These are phyloP conservation scores for Linnemannia elongata DNA, from an alignment of 192 early-diverging fungal species.

Conservation along the genomic window DNA sequence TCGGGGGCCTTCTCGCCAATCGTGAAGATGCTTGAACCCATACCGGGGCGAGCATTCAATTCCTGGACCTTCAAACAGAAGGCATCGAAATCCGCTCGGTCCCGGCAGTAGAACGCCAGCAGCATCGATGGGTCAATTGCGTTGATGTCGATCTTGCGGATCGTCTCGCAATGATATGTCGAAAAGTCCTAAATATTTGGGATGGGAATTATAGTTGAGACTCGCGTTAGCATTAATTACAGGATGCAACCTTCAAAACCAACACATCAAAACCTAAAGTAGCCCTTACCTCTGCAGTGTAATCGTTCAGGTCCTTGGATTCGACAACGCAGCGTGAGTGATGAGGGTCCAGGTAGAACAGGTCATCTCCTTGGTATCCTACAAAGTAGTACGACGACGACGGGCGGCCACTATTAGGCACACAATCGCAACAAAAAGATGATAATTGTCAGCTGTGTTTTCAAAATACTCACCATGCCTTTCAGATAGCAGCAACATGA, in stretches of 20 bases:
- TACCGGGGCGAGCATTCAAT: conserved; percentile 55
- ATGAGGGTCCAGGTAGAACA: conserved; percentile 96
- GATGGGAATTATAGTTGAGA: not conserved
- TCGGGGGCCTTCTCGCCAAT: conserved; percentile 75
- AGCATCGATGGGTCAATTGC: conserved; percentile 95
- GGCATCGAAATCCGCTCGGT: conserved; percentile 69
- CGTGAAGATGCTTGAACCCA: conserved; percentile 68
- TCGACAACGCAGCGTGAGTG: conserved; percentile 78
- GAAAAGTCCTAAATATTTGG: conserved; percentile 67
- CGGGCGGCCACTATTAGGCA: conserved; percentile 80
- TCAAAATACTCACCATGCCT: not conserved
- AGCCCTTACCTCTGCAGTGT: conserved; percentile 61
- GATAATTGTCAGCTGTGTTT: not conserved
- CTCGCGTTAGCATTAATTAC: not conserved
- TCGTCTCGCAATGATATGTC: conserved; percentile 86
- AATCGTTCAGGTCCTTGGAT: conserved; percentile 61
- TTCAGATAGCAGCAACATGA: not conserved
- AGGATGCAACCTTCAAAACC: not conserved
- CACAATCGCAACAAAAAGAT: not conserved
- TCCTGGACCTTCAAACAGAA: conserved; percentile 67
- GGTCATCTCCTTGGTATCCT: conserved; percentile 84
- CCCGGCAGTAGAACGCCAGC: conserved; percentile 87
- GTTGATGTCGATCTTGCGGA: conserved; percentile 80
- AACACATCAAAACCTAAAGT: not conserved
- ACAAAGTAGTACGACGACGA: conserved; percentile 96